phyloP scores from a whole-genome alignment of 2,329 filamentous ascomycete species.

The Aquanectria penicillioides region DNA sequence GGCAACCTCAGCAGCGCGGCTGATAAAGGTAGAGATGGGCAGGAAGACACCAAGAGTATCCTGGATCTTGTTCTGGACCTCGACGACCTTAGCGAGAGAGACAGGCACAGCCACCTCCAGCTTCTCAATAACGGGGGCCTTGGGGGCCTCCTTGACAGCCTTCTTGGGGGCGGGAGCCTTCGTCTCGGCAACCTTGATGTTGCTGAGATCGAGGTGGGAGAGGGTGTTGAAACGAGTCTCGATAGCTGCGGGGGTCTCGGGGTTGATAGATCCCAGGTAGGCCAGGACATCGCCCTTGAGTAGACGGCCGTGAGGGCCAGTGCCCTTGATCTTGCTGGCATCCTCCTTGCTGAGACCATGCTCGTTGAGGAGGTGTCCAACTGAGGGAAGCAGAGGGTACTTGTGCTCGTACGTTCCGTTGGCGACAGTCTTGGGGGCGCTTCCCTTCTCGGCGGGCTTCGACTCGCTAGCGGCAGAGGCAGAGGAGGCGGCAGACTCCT shows the following conservation, averaged over 20 bases:
- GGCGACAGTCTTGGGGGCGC: conserved; percentile 48
- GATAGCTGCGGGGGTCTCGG: conserved; percentile 75
- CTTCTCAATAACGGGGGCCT: conserved; percentile 56
- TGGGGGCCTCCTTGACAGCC: conserved; percentile 51
- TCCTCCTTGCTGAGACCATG: conserved; percentile 81
- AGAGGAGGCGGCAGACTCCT: conserved; percentile 47
- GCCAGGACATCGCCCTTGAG: conserved; percentile 96
- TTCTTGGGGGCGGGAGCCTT: conserved; percentile 50
- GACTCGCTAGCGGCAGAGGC: conserved; percentile 42
- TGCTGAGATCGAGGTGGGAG: conserved; percentile 88
- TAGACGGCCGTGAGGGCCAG: conserved; percentile 86
- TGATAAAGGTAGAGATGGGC: conserved; percentile 87
- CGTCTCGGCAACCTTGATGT: conserved; percentile 82
- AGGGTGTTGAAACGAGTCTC: conserved; percentile 79
- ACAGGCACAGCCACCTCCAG: conserved; percentile 77
- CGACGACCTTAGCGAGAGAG: conserved; percentile 80
- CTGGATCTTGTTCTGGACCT: conserved; percentile 83
- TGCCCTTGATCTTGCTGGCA: conserved; percentile 83
- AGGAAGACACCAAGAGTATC: conserved; percentile 81
- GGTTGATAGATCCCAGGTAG: conserved; percentile 81
- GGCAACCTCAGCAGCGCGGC: conserved; percentile 84
- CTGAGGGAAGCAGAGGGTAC: conserved; percentile 83
- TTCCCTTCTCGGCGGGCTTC: conserved; percentile 49
- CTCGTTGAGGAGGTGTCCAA: conserved; percentile 81
- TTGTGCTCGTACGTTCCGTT: conserved; percentile 70